phyloP scores from a whole-genome alignment of 768 basidiomycete species.

The Mycena indigotica region DNA sequence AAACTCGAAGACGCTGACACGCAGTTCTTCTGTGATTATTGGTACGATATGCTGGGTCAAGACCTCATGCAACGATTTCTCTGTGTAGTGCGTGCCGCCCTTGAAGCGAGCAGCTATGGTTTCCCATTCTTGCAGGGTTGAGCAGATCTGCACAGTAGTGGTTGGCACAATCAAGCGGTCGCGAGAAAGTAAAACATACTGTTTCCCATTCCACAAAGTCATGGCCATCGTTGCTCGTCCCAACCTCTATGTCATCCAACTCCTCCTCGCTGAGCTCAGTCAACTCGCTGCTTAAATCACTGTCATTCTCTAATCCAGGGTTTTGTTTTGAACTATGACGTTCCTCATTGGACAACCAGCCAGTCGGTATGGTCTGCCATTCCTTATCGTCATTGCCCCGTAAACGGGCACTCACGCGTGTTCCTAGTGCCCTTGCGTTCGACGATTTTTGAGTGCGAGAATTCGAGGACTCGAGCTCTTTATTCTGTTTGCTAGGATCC shows the following conservation, averaged over 20 bases:
- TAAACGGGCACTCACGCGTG: constrained; percentile 66
- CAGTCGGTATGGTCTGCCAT: constrained; percentile 81
- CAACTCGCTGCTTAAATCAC: constrained; percentile 68
- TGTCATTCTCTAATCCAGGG: constrained; percentile 65
- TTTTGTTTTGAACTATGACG: constrained; percentile 28
- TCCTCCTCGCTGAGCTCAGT: constrained; percentile 68
- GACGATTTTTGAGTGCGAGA: constrained; percentile 61
- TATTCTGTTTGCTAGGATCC: constrained; percentile 60
- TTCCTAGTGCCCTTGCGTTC: constrained; percentile 54
- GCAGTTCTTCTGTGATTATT: constrained; percentile 64
- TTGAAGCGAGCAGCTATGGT: constrained; percentile 74
- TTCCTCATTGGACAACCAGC: constrained; percentile 49
- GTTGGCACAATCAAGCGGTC: background rate
- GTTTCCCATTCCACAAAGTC: constrained; percentile 91
- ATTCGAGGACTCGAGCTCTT: constrained; percentile 65
- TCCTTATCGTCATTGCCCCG: constrained; percentile 58
- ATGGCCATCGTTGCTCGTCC: constrained; percentile 25
- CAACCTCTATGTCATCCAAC: constrained; percentile 19
- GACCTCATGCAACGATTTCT: constrained; percentile 75
- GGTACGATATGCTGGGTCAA: constrained; percentile 72
- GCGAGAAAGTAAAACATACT: constrained; percentile 33
- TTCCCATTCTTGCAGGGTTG: constrained; percentile 85
- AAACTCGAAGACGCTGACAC: constrained; percentile 43
- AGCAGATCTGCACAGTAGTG: constrained; percentile 62
- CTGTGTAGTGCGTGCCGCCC: constrained; percentile 74